Base-by-base conservation (phyloP, 192 early-diverging fungal genomes). In the Coemansia sp. region DNA sequence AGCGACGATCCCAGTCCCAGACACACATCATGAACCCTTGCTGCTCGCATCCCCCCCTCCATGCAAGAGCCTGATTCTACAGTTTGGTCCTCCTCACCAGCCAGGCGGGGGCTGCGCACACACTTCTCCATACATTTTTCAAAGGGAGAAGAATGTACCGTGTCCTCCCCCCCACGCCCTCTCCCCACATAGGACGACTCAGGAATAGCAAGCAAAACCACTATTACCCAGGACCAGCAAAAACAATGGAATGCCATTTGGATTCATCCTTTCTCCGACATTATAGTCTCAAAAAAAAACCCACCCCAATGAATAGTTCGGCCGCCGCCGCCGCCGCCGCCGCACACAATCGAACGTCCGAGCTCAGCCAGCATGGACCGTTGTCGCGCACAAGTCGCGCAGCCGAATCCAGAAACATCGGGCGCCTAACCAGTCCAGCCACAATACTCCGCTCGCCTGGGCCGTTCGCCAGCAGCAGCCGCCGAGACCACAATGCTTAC, bases 321-420 rank as follows among this genome's bases (percentile, higher is more conserved):
- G n/a, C n/a, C n/a, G n/a, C n/a, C 13, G 2, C 60, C 41, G 40
- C 24, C 13, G 4, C 60, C 41, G 60, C 24, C 35, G 39, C 19
- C 51, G 39, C 51, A 51, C 60, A 69, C 67, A 69, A 69, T 62
- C 39, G 41, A 53, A 51, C n/a, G 59, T 17, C 59, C 48, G 24
- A 62, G 51, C 51, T 29, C 51, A 54, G 27, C 13, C 51, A n/a
- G 11, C 29, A 33, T 31, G 51, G 51, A 4, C 24, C 13, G 51
- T 36, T 60, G 67, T 36, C 67, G 67, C 37, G 44, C 46, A 62
- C 34, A 62, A 42, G 34, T 48, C 42, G 45, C 59, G 36, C 34
- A 16, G 34, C 33, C 62, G 21, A 46, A 42, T 42, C n/a, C n/a
- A 67, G 40, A 6, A 29, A 33, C 53, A 56, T 17, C 45, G 27